phyloP scores from a whole-genome alignment of 768 basidiomycete species.

The Trametes sanguinea region DNA sequence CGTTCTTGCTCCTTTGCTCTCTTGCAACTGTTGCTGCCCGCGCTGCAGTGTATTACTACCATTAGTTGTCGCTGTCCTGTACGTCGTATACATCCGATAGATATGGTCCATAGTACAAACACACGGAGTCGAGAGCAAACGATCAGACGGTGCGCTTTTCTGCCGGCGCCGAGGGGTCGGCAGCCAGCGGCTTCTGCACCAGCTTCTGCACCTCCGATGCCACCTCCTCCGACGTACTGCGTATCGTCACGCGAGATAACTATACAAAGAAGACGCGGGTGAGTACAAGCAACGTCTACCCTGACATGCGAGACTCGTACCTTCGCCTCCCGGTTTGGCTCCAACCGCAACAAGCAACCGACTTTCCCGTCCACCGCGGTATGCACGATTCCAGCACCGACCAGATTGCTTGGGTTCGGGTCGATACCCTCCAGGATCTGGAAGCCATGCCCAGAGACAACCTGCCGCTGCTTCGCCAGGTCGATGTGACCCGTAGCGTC shows the following conservation, averaged over 20 bases:
- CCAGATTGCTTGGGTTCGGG: conserved; percentile 91
- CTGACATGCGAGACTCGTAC: conserved; percentile 43
- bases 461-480: conserved; percentile 66
- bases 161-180: conserved; percentile 18
- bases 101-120: conserved; percentile 18
- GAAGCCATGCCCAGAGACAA: conserved; percentile 77
- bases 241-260: conserved; percentile 90
- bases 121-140: neutral
- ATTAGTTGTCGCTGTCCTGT: conserved; percentile 21
- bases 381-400: conserved; percentile 95
- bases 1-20: neutral
- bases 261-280: conserved; percentile 33
- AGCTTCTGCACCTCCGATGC: conserved; percentile 67
- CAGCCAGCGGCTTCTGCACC: conserved; percentile 42
- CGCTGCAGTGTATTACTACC: conserved; percentile 11
- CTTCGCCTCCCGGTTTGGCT: conserved; percentile 96
- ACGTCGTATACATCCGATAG: conserved; percentile 23
- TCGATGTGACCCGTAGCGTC: conserved; percentile 73
- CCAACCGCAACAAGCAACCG: conserved; percentile 88
- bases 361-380: conserved; percentile 92
- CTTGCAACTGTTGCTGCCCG: neutral
- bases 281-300: neutral
- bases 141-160: conserved; percentile 16
- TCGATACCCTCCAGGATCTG: conserved; percentile 84
- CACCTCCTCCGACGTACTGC: conserved; percentile 94